These are phyloP conservation scores for Emergomyces orientalis DNA, from an alignment of 2,329 filamentous ascomycete genomes.

Conservation along the genomic window DNA sequence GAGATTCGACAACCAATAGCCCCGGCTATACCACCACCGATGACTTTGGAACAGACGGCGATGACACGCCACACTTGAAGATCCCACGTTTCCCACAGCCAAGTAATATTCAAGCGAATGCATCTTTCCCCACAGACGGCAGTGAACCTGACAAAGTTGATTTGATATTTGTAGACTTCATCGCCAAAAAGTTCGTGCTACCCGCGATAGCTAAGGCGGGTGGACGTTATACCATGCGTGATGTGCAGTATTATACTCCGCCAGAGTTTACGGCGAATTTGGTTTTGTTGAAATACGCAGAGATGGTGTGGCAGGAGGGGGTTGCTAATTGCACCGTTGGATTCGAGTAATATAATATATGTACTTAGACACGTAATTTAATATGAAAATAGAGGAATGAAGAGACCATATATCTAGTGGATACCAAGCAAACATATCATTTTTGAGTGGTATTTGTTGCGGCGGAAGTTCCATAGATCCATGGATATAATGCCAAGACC, in stretches of 20 bases:
- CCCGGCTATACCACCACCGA: conserved; percentile 26
- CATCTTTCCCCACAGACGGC: conserved; percentile 18
- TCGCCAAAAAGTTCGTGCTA: conserved; percentile 18
- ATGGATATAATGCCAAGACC: not conserved
- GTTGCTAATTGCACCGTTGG: conserved; percentile 12
- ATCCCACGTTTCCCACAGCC: conserved; percentile 22
- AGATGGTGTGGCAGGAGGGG: conserved; percentile 18
- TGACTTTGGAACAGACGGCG: conserved; percentile 28
- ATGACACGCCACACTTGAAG: conserved; percentile 25
- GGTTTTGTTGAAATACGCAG: conserved; percentile 28
- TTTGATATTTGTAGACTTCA: conserved; percentile 20
- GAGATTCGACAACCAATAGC: conserved; percentile 13
- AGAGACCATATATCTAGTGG: too few species aligned
- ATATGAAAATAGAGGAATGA: not conserved
- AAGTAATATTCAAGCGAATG: too few species aligned
- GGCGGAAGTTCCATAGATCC: too few species aligned
- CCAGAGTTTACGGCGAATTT: conserved; percentile 24
- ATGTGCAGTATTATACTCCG: too few species aligned
- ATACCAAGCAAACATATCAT: too few species aligned
- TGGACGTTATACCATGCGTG: too few species aligned
- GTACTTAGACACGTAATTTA: not conserved
- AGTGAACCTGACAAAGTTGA: conserved; percentile 19
- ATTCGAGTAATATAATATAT: not conserved
- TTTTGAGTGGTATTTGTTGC: too few species aligned
- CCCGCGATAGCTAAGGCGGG: conserved; percentile 20